phyloP scores from a whole-genome alignment of 2,329 filamentous ascomycete species.

The Tolypocladium pustulatum region DNA sequence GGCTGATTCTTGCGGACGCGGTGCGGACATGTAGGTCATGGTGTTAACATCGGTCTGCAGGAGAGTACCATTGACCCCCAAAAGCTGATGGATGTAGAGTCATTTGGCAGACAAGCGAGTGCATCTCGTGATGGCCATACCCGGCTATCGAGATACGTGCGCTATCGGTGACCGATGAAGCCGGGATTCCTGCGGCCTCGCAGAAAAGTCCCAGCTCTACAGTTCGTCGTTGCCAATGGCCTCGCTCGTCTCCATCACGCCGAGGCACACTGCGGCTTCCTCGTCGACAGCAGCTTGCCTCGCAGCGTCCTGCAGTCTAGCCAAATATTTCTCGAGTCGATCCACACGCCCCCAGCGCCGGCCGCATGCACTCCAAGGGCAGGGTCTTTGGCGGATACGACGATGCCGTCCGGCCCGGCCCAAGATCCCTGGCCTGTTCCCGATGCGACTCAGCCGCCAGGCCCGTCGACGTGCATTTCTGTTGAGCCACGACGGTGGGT shows the following conservation, averaged over 20 bases:
- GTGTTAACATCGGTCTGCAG: not conserved
- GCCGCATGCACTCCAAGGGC: not conserved
- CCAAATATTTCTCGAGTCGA: not conserved
- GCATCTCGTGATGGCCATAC: not conserved
- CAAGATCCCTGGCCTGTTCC: not conserved
- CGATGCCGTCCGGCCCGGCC: not conserved
- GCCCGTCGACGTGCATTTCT: not conserved
- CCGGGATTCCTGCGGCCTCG: not conserved
- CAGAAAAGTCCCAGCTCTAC: not conserved
- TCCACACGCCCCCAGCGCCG: not conserved
- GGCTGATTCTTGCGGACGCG: not conserved
- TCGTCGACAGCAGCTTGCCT: not conserved
- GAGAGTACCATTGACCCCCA: not conserved
- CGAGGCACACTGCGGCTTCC: not conserved
- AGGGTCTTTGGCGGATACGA: not conserved
- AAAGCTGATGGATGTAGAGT: not conserved
- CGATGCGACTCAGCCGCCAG: not conserved
- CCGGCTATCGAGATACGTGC: not conserved
- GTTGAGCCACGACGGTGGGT: not conserved
- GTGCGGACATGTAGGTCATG: not conserved
- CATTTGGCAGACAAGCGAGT: not conserved
- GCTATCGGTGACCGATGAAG: not conserved
- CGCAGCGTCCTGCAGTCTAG: not conserved
- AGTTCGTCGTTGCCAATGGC: not conserved
- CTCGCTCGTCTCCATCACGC: not conserved